Conservation (phyloP, 305 asterid species). For the Solanum hybrid region DNA sequence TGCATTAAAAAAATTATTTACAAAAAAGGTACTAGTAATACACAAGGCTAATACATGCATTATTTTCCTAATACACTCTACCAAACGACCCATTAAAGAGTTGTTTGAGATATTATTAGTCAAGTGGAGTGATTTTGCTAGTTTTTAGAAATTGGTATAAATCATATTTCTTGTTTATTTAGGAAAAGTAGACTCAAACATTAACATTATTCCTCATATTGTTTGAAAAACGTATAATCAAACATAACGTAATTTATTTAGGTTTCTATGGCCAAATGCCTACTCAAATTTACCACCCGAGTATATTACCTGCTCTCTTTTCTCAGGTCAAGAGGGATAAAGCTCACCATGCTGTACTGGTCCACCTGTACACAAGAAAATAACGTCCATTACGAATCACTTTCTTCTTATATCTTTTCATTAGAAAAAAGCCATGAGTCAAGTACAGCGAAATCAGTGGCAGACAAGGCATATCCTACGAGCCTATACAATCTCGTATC, state of each 20-base stretch:
- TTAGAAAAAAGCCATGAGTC: neutral
- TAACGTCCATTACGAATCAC: neutral
- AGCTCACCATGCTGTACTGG: conserved; percentile 91
- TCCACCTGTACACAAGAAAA: conserved; percentile 51
- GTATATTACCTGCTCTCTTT: conserved; percentile 60
- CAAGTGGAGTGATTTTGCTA: neutral
- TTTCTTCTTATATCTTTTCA: neutral
- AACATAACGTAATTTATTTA: neutral
- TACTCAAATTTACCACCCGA: neutral
- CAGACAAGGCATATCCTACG: neutral
- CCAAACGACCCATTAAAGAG: neutral
- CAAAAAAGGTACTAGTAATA: neutral
- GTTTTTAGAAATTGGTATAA: neutral
- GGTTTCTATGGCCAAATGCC: neutral
- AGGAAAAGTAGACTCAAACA: neutral
- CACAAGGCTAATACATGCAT: neutral
- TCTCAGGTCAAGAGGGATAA: conserved; percentile 79
- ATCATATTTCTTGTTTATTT: neutral
- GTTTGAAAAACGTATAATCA: neutral
- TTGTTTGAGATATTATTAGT: neutral
- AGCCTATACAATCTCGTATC: neutral
- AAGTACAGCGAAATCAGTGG: neutral
- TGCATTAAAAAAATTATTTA: neutral
- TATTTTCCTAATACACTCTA: neutral
- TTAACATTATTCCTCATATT: neutral